A percentile compares a stretch with the other conserved stretches of the same genome.
These are phyloP conservation scores for Austropuccinia psidii DNA, from an alignment of 1,284 basidiomycete genomes.

Conservation along the genomic window DNA sequence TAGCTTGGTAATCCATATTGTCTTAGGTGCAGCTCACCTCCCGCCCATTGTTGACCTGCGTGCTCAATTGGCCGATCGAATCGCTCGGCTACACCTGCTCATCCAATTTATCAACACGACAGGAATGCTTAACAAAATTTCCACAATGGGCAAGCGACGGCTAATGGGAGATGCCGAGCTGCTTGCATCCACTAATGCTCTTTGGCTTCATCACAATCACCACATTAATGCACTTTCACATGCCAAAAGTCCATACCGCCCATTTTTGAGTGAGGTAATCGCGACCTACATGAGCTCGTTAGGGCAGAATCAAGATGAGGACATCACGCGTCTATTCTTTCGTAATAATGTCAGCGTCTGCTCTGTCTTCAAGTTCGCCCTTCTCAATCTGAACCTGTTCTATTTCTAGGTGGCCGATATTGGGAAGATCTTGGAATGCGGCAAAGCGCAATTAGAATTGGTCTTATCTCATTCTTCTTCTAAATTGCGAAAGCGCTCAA, in stretches of 20 bases:
- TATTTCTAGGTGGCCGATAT: constrained; percentile 16
- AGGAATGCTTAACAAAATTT: constrained; percentile 66
- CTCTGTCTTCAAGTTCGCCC: background rate
- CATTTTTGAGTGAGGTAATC: constrained; percentile 50
- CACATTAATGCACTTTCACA: constrained; percentile 48
- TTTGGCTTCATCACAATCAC: constrained; percentile 77
- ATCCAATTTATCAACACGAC: constrained; percentile 83
- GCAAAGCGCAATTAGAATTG: constrained; percentile 34
- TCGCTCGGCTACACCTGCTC: constrained; percentile 67
- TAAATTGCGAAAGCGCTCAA: constrained; percentile 20
- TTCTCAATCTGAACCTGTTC: background rate
- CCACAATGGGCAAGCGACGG: constrained; percentile 65
- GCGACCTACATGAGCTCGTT: constrained; percentile 56
- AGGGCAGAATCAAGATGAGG: constrained; percentile 56
- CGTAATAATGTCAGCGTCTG: constrained; percentile 55
- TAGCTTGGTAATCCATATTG: background rate
- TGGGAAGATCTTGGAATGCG: background rate
- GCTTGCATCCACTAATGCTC: constrained; percentile 66
- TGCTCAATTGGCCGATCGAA: constrained; percentile 66
- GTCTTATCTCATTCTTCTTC: constrained; percentile 22
- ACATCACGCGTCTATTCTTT: constrained; percentile 78
- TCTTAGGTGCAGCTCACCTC: constrained; percentile 62
- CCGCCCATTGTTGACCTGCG: constrained; percentile 70
- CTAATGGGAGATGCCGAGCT: constrained; percentile 83
- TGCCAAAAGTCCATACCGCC: constrained; percentile 30